Conservation (phyloP, 345 rosid genomes). For the Lepidium africanum region DNA sequence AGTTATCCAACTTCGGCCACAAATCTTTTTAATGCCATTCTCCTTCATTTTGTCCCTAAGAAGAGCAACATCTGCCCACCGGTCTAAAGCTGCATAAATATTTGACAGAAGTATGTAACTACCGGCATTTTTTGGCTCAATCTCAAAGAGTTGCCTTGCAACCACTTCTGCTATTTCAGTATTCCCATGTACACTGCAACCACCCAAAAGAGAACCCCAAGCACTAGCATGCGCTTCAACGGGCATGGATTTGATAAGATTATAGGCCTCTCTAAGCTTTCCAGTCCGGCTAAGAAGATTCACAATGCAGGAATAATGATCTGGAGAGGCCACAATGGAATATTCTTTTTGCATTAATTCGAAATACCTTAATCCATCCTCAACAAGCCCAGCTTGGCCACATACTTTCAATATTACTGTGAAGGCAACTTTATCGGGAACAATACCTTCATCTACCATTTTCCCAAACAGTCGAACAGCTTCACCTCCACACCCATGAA, state of each 20-base stretch:
- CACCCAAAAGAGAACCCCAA: constrained; percentile 70
- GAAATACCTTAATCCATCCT: constrained; percentile 51
- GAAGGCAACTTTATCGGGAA: constrained; percentile 65
- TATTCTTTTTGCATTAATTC: constrained; percentile 41
- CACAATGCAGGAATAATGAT: constrained; percentile 61
- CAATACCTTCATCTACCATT: constrained; percentile 55
- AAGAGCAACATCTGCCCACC: constrained; percentile 53
- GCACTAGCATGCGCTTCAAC: constrained; percentile 52
- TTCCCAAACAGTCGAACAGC: constrained; percentile 48
- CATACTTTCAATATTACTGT: constrained; percentile 59
- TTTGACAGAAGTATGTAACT: constrained; percentile 62
- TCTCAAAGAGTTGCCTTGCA: constrained; percentile 41
- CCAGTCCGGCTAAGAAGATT: constrained; percentile 67
- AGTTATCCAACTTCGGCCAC: constrained; percentile 48
- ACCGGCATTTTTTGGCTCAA: constrained; percentile 57
- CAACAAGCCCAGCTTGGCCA: constrained; percentile 48
- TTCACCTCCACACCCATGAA: constrained; percentile 41
- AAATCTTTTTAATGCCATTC: constrained; percentile 47
- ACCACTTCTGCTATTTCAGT: constrained; percentile 50
- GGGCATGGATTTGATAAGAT: constrained; percentile 46
- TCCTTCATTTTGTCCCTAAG: constrained; percentile 57
- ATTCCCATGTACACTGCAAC: constrained; percentile 46
- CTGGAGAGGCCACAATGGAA: constrained; percentile 43
- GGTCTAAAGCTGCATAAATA: constrained; percentile 57
- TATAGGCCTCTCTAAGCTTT: constrained; percentile 42